These are phyloP conservation scores for Phytopythium mirpurense DNA, from an alignment of 352 stramenopile species.

Conservation along the genomic window DNA sequence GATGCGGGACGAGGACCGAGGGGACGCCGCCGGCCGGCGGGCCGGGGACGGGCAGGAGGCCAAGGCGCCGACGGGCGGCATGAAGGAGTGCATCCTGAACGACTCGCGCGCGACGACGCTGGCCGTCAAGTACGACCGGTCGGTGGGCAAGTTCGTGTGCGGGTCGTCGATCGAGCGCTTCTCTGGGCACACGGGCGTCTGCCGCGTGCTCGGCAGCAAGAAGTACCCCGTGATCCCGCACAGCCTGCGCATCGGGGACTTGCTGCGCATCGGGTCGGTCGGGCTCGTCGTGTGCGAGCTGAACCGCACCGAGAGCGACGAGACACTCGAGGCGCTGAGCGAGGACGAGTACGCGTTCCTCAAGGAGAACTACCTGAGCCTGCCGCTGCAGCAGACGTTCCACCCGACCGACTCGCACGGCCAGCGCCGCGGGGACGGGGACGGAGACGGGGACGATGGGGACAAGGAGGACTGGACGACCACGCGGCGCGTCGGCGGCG, in stretches of 20 bases:
- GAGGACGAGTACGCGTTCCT: constrained; percentile 83
- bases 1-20: constrained; percentile 10
- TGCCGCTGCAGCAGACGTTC: constrained; percentile 79
- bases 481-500: constrained; percentile 26
- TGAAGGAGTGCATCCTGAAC: constrained; percentile 84
- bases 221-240: constrained; percentile 79
- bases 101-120: constrained; percentile 76
- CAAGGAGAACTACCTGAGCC: constrained; percentile 84
- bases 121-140: constrained; percentile 64
- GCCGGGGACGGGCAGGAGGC: constrained; percentile 10
- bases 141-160: constrained; percentile 71
- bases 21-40: constrained; percentile 2
- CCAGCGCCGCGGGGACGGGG: constrained; percentile 23
- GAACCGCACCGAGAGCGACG: constrained; percentile 65
- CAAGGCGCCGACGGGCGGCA: constrained; percentile 11
- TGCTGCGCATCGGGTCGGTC: constrained; percentile 88
- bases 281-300: constrained; percentile 90
- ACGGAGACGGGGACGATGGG: constrained; percentile 18
- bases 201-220: constrained; percentile 85
- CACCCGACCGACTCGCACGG: constrained; percentile 38
- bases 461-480: constrained; percentile 22
- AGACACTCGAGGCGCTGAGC: constrained; percentile 71
- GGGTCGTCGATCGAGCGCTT: constrained; percentile 87
- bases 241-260: constrained; percentile 70
- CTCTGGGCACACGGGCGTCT: constrained; percentile 89